Evolutionary conservation across 768 basidiomycete genomes (phyloP).

Genomic region (Steccherinum ochraceum): DNA sequence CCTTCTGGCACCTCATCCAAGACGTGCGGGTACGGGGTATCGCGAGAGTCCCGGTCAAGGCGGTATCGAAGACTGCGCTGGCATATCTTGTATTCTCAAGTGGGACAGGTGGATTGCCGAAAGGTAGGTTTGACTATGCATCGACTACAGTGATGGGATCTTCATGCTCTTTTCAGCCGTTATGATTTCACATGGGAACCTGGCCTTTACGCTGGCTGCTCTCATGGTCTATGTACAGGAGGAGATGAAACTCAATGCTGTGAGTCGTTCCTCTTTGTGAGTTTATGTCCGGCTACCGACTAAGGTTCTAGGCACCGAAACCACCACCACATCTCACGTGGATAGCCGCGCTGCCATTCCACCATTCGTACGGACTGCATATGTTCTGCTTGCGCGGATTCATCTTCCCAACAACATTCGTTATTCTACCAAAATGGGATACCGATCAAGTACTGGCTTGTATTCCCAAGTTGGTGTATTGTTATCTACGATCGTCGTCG

Average conservation of each 20-base stretch:
- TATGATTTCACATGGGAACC: slow-evolving; percentile 12
- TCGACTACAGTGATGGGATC: background rate
- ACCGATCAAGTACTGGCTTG: slow-evolving; percentile 3
- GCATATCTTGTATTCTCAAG: slow-evolving; percentile 75
- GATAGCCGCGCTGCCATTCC: slow-evolving; percentile 10
- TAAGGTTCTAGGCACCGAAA: slow-evolving; percentile 5
- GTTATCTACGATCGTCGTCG: background rate
- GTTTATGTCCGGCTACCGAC: no score
- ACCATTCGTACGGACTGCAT: slow-evolving; percentile 11
- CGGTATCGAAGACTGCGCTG: slow-evolving; percentile 46
- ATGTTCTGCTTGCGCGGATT: slow-evolving; percentile 9
- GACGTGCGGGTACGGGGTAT: slow-evolving; percentile 30
- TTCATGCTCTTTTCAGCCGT: slow-evolving; percentile 3
- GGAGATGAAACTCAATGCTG: slow-evolving; percentile 3
- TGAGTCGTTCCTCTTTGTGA: no score
- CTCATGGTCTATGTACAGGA: background rate
- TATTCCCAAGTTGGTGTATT: slow-evolving; percentile 6
- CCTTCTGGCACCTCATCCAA: slow-evolving; percentile 39
- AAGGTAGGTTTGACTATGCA: slow-evolving; percentile 37
- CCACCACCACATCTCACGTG: slow-evolving; percentile 1
- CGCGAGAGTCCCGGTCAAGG: slow-evolving; percentile 35
- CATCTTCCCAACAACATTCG: slow-evolving; percentile 2
- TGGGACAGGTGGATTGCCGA: slow-evolving; percentile 71
- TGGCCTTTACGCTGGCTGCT: slow-evolving; percentile 3
- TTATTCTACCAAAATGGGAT: slow-evolving; percentile 10